Percentiles rank a stretch among this genome's conserved stretches.
These are phyloP conservation scores for Dictyostelium brefeldianum DNA, from an alignment of 78 protist species.

Conservation along the genomic window DNA sequence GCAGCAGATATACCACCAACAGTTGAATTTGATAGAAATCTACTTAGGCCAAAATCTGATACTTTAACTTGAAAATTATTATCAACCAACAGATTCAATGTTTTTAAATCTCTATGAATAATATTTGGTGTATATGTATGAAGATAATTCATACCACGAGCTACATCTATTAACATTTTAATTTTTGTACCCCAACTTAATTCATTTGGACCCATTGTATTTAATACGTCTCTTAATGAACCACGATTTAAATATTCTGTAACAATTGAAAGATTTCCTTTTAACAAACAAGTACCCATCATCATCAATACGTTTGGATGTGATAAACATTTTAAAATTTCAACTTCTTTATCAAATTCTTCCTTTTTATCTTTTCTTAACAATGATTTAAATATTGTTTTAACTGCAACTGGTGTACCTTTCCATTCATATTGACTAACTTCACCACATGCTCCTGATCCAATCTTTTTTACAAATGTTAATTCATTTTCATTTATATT, in stretches of 20 bases:
- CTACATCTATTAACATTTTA: constrained; percentile 74
- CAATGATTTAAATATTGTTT: constrained; percentile 65
- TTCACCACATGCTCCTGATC: constrained; percentile 82
- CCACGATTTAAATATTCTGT: constrained; percentile 80
- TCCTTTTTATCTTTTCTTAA: constrained; percentile 72
- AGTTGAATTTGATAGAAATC: constrained; percentile 1
- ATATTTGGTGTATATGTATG: constrained; percentile 74
- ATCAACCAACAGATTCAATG: constrained; percentile 57
- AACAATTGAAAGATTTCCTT: constrained; percentile 58
- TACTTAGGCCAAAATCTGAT: constrained; percentile 54
- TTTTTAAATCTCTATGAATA: constrained; percentile 75
- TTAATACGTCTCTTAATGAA: constrained; percentile 52
- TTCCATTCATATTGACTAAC: constrained; percentile 76
- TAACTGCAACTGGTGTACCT: constrained; percentile 81
- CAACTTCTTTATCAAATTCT: constrained; percentile 73
- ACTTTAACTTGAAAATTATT: constrained; percentile 61
- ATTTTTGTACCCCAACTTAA: constrained; percentile 36
- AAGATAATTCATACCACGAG: constrained; percentile 83
- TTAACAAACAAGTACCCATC: constrained; percentile 73
- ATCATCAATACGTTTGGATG: constrained; percentile 79
- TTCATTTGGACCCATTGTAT: not conserved
- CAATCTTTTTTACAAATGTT: constrained; percentile 24
- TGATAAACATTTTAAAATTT: constrained; percentile 58
- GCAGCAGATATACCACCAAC: not conserved
- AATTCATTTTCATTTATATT: constrained; percentile 63